These are phyloP conservation scores for Calocybe gambosa DNA, from an alignment of 1,284 basidiomycete genomes.

Conservation along the genomic window DNA sequence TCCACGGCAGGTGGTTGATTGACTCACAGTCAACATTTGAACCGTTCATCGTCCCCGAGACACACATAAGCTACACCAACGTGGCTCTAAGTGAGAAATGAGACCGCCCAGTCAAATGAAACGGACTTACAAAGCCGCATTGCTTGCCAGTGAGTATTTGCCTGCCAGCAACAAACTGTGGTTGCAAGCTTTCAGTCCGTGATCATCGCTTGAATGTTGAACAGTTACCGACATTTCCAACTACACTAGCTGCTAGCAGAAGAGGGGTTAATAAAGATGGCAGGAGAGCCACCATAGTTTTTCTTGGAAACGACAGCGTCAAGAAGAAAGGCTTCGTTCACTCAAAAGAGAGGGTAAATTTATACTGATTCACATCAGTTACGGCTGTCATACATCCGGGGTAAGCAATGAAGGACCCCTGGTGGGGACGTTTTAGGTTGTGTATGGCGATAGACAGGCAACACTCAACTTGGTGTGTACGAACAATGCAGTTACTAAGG, in stretches of 20 bases:
- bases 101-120: not conserved
- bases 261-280: constrained; percentile 1
- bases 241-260: constrained; percentile 1
- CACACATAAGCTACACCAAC: constrained; percentile 33
- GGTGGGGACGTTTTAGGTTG: not conserved
- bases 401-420: not conserved
- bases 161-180: constrained; percentile 11
- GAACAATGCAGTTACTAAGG: too few relatives aligned
- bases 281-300: constrained; percentile 2
- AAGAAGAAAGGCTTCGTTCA: not conserved
- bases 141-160: constrained; percentile 9
- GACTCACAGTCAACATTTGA: constrained; percentile 37
- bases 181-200: not conserved
- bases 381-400: constrained; percentile 4
- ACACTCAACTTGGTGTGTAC: too few relatives aligned
- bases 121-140: constrained; percentile 20
- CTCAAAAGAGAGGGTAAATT: not conserved
- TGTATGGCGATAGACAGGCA: not conserved
- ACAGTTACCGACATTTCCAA: constrained; percentile 9
- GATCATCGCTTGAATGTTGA: not conserved
- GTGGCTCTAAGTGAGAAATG: constrained; percentile 2
- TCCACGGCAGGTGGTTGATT: not conserved
- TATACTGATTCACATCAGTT: constrained; percentile 8
- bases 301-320: not conserved
- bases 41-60: constrained; percentile 38